Percentiles rank a stretch among this genome's conserved stretches.
These are phyloP conservation scores for Aristolochia contorta DNA, from an alignment of 164 flowering plant species.

Conservation along the genomic window DNA sequence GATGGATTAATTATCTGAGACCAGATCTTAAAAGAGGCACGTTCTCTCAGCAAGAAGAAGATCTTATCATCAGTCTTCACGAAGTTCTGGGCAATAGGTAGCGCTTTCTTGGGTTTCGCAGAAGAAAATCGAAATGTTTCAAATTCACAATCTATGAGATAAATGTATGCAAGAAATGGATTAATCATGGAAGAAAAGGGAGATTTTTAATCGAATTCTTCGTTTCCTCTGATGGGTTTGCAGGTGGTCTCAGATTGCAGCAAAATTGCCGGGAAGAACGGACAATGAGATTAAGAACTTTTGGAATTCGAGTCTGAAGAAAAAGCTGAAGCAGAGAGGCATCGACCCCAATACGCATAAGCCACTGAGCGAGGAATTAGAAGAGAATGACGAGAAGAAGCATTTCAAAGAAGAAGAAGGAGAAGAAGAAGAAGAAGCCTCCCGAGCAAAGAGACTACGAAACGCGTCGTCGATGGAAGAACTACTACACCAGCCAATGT, in stretches of 20 bases:
- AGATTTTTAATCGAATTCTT: neutral
- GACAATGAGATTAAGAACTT: constrained; percentile 89
- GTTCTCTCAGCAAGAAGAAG: constrained; percentile 79
- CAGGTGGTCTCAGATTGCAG: constrained; percentile 96
- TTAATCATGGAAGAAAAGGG: neutral
- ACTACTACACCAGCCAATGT: constrained; percentile 18
- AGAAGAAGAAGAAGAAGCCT: no score
- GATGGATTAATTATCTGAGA: constrained; percentile 87
- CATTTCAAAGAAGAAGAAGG: constrained; percentile 9
- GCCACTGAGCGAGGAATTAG: constrained; percentile 30
- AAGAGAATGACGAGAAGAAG: constrained; percentile 20
- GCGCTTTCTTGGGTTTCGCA: no score
- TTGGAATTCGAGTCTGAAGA: constrained; percentile 83
- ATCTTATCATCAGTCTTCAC: constrained; percentile 71
- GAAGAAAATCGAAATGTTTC: no score
- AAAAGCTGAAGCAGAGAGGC: constrained; percentile 71
- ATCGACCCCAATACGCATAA: constrained; percentile 83
- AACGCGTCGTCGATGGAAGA: constrained; percentile 5
- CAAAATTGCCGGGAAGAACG: constrained; percentile 85
- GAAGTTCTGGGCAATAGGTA: constrained; percentile 80
- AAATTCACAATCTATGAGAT: no score
- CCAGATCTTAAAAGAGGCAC: constrained; percentile 87
- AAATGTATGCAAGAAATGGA: no score
- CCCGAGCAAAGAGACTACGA: constrained; percentile 9
- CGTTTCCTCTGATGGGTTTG: constrained; percentile 1